Percentiles rank a stretch among this genome's conserved stretches.
These are phyloP conservation scores for Pseudomassariella vexata DNA, from an alignment of 2,329 filamentous ascomycete genomes.

Conservation along the genomic window DNA sequence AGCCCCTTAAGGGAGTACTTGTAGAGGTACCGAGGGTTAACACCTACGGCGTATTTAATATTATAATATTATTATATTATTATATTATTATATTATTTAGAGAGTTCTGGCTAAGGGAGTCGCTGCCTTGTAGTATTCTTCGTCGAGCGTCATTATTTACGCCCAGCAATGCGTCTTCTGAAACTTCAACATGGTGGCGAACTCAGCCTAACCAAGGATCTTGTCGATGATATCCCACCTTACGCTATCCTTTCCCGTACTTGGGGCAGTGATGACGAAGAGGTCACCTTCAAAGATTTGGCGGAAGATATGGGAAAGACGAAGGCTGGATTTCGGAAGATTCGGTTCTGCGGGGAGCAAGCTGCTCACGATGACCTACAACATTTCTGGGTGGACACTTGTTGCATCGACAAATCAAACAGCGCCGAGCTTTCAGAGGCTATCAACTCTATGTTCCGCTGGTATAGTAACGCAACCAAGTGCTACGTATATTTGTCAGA, in stretches of 20 bases:
- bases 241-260: conserved; percentile 14
- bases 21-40: too few relatives aligned
- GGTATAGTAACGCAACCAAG: conserved; percentile 2
- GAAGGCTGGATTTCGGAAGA: conserved; percentile 7
- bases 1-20: too few relatives aligned
- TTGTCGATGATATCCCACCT: conserved; percentile 2
- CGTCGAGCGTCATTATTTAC: too few relatives aligned
- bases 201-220: too few relatives aligned
- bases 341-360: conserved; percentile 8
- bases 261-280: conserved; percentile 6
- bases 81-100: too few relatives aligned
- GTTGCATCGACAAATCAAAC: conserved; percentile 6
- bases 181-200: too few relatives aligned
- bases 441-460: conserved; percentile 9
- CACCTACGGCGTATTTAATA: too few relatives aligned
- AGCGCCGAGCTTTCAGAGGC: conserved; percentile 1
- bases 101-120: too few relatives aligned
- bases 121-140: too few relatives aligned
- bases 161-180: too few relatives aligned
- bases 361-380: conserved; percentile 5
- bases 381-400: conserved; percentile 2
- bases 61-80: too few relatives aligned
- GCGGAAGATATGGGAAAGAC: conserved; percentile 3
- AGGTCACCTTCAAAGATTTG: conserved; percentile 8
- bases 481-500: conserved; percentile 9